Percentiles rank a stretch among this genome's conserved stretches.
Evolutionary conservation across 108 stramenopile species (phyloP).

Genomic region (Pseudonitzschia multistriata): DNA sequence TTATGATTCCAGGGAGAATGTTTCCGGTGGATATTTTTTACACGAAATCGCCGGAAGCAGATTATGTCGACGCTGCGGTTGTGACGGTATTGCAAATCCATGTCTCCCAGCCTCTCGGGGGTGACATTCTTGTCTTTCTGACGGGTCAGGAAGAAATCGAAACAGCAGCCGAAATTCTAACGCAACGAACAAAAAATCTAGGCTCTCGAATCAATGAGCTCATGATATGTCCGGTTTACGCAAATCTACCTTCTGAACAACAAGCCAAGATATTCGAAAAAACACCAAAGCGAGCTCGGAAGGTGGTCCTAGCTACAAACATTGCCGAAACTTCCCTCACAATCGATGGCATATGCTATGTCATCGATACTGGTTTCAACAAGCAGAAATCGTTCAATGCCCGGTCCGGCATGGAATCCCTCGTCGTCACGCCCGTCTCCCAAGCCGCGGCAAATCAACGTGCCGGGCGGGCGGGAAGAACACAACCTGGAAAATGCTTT

Average conservation of each 20-base stretch:
- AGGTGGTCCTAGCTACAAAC: slow-evolving; percentile 98
- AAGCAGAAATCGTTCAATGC: slow-evolving; percentile 98
- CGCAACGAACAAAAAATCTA: slow-evolving; percentile 73
- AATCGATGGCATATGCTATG: slow-evolving; percentile 98
- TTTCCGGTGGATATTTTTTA: slow-evolving; percentile 92
- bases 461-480: slow-evolving; percentile 92
- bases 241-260: slow-evolving; percentile 95
- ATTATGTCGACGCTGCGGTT: slow-evolving; percentile 99
- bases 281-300: slow-evolving; percentile 91
- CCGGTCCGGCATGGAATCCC: slow-evolving; percentile 93
- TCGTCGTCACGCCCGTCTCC: slow-evolving; percentile 97
- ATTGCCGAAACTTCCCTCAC: slow-evolving; percentile 94
- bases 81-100: slow-evolving; percentile 98
- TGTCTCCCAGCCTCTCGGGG: slow-evolving; percentile 90
- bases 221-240: slow-evolving; percentile 96
- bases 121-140: slow-evolving; percentile 97
- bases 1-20: slow-evolving; percentile 93
- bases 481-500: slow-evolving; percentile 99
- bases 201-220: slow-evolving; percentile 96
- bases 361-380: slow-evolving; percentile 98
- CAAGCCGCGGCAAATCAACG: slow-evolving; percentile 95
- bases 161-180: slow-evolving; percentile 91
- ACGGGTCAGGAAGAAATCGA: slow-evolving; percentile 99
- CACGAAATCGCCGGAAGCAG: slow-evolving; percentile 99
- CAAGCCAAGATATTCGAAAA: slow-evolving; percentile 99